Evolutionary conservation across 352 stramenopile genomes (phyloP).

Genomic region (Phytophthora chlamydospora): DNA sequence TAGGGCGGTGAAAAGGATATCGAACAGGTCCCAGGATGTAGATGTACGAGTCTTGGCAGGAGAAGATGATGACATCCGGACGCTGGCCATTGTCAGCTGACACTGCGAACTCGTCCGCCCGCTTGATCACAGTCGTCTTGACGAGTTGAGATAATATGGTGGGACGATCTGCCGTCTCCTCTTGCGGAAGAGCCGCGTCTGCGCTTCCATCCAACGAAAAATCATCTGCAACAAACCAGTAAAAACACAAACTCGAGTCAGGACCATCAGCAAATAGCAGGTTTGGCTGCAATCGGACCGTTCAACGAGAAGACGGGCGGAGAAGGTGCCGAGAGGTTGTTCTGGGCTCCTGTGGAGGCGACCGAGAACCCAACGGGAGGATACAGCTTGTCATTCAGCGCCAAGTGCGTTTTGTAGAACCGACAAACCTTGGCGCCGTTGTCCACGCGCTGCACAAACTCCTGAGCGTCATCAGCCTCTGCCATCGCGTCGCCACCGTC

Average conservation of each 20-base stretch:
- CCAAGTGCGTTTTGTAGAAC: constrained; percentile 79
- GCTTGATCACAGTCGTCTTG: constrained; percentile 86
- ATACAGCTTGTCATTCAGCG: constrained; percentile 84
- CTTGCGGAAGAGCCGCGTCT: constrained; percentile 11
- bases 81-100: constrained; percentile 37
- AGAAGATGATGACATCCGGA: constrained; percentile 86
- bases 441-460: constrained; percentile 41
- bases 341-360: constrained; percentile 21
- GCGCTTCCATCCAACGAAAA: constrained; percentile 46
- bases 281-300: constrained; percentile 23
- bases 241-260: constrained; percentile 15
- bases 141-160: constrained; percentile 65
- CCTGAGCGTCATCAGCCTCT: constrained; percentile 21
- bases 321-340: constrained; percentile 25
- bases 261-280: not conserved
- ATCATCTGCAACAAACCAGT: constrained; percentile 36
- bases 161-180: constrained; percentile 39
- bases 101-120: constrained; percentile 60
- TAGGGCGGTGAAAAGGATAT: constrained; percentile 62
- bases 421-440: constrained; percentile 68
- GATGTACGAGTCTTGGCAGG: constrained; percentile 94
- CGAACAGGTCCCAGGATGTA: constrained; percentile 95
- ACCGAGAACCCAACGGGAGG: constrained; percentile 76
- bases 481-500: constrained; percentile 17
- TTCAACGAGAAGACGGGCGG: constrained; percentile 42